Conservation (phyloP, 352 stramenopile genomes). For the Globisporangium sylvaticum region DNA sequence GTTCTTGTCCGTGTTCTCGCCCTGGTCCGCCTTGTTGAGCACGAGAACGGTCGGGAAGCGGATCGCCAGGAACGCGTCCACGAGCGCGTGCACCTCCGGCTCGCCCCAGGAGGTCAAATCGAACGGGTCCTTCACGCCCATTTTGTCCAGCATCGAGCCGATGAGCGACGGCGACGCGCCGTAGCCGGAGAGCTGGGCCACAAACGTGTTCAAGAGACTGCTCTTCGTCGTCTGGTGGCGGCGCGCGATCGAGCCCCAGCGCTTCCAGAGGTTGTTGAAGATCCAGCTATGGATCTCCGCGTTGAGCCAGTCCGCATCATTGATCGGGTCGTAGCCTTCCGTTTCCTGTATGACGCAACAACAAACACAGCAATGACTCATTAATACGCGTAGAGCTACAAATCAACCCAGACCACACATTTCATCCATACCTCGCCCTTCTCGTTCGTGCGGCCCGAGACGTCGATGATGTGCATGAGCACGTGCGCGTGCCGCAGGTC, state of each 20-base stretch:
- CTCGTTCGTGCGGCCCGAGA: slow-evolving; percentile 86
- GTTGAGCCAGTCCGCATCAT: slow-evolving; percentile 86
- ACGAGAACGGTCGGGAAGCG: slow-evolving; percentile 87
- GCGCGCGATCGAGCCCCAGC: slow-evolving; percentile 75
- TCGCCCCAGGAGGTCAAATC: slow-evolving; percentile 57
- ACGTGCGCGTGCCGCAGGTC: slow-evolving; percentile 86
- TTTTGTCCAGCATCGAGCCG: slow-evolving; percentile 57
- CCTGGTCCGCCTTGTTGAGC: slow-evolving; percentile 88
- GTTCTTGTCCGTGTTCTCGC: slow-evolving; percentile 82
- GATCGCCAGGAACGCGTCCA: slow-evolving; percentile 71
- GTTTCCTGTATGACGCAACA: slow-evolving; percentile 30
- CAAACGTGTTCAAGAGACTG: slow-evolving; percentile 59
- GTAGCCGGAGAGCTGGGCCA: slow-evolving; percentile 77
- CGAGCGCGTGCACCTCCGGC: slow-evolving; percentile 63
- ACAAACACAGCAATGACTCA: not conserved
- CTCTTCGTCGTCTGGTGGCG: slow-evolving; percentile 74
- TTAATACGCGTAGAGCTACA: not conserved
- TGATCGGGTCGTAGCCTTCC: slow-evolving; percentile 84
- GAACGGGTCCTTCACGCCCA: slow-evolving; percentile 59
- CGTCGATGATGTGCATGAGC: slow-evolving; percentile 89
- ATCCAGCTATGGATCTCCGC: slow-evolving; percentile 88
- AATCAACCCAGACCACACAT: not conserved
- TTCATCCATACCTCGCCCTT: slow-evolving; percentile 57
- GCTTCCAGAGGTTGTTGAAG: slow-evolving; percentile 86
- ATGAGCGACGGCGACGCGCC: slow-evolving; percentile 73